These are phyloP conservation scores for Cutaneotrichosporon mucoides DNA, from an alignment of 1,284 basidiomycete genomes.

Conservation along the genomic window DNA sequence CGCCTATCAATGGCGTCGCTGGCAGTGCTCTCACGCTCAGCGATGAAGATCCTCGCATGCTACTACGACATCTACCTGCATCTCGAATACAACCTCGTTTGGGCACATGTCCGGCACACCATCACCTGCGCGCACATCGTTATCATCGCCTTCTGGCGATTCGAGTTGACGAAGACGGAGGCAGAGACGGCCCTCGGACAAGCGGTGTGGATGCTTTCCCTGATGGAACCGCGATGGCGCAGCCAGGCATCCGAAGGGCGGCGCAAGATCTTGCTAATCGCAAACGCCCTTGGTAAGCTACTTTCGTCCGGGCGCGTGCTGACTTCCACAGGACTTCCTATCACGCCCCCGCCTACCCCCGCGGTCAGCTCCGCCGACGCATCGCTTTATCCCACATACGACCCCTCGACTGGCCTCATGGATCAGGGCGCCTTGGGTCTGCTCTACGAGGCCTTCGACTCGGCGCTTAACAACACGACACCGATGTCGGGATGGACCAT, in stretches of 20 bases:
- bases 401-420: too few species aligned
- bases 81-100: slow-evolving; percentile 16
- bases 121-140: slow-evolving; percentile 22
- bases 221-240: slow-evolving; percentile 20
- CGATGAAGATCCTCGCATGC: slow-evolving; percentile 14
- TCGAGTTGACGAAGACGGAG: slow-evolving; percentile 20
- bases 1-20: slow-evolving; percentile 16
- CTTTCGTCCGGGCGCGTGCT: not conserved
- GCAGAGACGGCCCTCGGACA: slow-evolving; percentile 15
- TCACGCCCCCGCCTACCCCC: not conserved
- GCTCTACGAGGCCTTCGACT: slow-evolving; percentile 16
- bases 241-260: slow-evolving; percentile 5
- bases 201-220: slow-evolving; percentile 16
- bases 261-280: slow-evolving; percentile 12
- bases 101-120: slow-evolving; percentile 20
- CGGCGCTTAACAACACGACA: slow-evolving; percentile 1
- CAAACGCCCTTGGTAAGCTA: slow-evolving; percentile 9
- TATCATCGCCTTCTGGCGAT: slow-evolving; percentile 18
- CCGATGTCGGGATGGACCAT: slow-evolving; percentile 8
- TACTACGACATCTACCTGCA: slow-evolving; percentile 2
- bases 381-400: not conserved
- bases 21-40: slow-evolving; percentile 21
- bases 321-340: slow-evolving; percentile 4
- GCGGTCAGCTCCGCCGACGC: not conserved
- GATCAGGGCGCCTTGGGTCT: slow-evolving; percentile 8